Evolutionary conservation across 202 grass and related monocot genomes (phyloP).

Genomic region (Musa balbisiana): DNA sequence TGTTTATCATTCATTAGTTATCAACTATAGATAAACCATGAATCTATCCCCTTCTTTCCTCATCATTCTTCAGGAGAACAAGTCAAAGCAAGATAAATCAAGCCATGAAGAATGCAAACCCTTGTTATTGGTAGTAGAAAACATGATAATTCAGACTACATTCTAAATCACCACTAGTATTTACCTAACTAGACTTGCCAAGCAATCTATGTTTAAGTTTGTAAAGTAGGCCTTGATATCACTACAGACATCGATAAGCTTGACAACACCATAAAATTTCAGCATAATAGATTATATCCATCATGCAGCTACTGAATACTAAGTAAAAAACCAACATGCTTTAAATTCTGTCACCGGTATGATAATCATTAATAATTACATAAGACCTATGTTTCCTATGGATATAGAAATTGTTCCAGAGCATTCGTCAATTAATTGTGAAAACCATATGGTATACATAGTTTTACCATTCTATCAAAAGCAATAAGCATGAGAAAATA

Average conservation of each 20-base stretch:
- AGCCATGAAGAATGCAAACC: background rate
- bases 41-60: background rate
- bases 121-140: background rate
- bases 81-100: background rate
- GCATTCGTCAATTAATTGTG: background rate
- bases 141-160: background rate
- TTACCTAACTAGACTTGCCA: background rate
- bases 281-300: background rate
- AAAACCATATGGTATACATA: background rate
- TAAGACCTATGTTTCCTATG: background rate
- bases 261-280: background rate
- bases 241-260: background rate
- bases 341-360: background rate
- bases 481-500: background rate
- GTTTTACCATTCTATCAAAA: background rate
- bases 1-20: background rate
- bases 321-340: too few relatives aligned
- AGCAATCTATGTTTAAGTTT: background rate
- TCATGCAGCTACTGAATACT: background rate
- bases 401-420: background rate
- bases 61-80: background rate
- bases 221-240: background rate
- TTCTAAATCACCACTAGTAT: background rate
- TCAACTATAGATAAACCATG: background rate
- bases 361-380: background rate